Conservation (phyloP, 2,329 filamentous ascomycete species). For the Pseudopyricularia cyperi region DNA sequence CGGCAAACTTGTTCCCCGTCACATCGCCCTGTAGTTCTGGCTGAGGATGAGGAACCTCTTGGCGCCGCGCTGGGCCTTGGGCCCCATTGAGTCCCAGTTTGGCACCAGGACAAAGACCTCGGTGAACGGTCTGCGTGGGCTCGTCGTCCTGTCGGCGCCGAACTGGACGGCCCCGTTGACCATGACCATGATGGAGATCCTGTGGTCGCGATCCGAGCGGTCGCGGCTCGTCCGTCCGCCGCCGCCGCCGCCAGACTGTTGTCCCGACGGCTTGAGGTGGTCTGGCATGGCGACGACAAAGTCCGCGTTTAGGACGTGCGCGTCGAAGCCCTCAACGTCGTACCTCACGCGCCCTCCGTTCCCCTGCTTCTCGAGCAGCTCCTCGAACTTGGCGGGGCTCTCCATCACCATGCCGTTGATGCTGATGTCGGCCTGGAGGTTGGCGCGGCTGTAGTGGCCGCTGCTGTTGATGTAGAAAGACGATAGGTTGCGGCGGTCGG, state of each 20-base stretch:
- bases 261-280: slow-evolving; percentile 19
- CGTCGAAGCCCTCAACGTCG: slow-evolving; percentile 64
- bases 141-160: slow-evolving; percentile 45
- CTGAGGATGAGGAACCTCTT: slow-evolving; percentile 56
- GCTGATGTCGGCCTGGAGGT: slow-evolving; percentile 51
- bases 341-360: slow-evolving; percentile 36
- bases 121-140: slow-evolving; percentile 55
- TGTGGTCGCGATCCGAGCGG: slow-evolving; percentile 30
- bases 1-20: slow-evolving; percentile 7
- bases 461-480: slow-evolving; percentile 59
- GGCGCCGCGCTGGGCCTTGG: slow-evolving; percentile 37
- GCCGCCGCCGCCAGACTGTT: slow-evolving; percentile 1
- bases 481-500: slow-evolving; percentile 43
- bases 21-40: slow-evolving; percentile 55
- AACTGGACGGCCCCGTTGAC: slow-evolving; percentile 62
- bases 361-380: slow-evolving; percentile 50
- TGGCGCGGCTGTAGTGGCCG: slow-evolving; percentile 32
- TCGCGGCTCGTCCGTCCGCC: neutral
- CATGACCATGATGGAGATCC: slow-evolving; percentile 60
- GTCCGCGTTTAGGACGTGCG: slow-evolving; percentile 62
- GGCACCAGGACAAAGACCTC: slow-evolving; percentile 75
- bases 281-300: slow-evolving; percentile 46
- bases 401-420: slow-evolving; percentile 62
- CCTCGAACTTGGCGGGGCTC: slow-evolving; percentile 48
- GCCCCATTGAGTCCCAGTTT: slow-evolving; percentile 47